phyloP scores from a whole-genome alignment of 164 flowering plant genomes.

The Nymphaea thermarum region DNA sequence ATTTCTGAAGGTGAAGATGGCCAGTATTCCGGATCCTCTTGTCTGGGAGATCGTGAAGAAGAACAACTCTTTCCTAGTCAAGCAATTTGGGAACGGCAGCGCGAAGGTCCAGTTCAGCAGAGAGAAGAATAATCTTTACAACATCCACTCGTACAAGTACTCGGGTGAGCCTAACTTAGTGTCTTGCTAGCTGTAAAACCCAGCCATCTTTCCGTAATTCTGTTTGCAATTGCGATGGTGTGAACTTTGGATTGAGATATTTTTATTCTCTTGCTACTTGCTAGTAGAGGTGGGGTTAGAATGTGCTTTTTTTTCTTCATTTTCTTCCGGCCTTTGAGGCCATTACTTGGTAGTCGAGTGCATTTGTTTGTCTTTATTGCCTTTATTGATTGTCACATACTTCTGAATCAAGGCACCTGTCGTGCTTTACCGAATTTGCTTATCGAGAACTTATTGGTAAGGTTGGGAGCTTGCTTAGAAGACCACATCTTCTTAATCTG shows the following conservation, averaged over 20 bases:
- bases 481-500: too few species aligned
- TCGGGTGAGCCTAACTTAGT: constrained; percentile 37
- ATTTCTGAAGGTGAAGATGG: constrained; percentile 27
- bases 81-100: constrained; percentile 69
- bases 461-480: too few species aligned
- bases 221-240: too few species aligned
- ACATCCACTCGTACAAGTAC: constrained; percentile 66
- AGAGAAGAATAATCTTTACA: constrained; percentile 82
- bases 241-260: too few species aligned
- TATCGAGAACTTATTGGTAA: too few species aligned
- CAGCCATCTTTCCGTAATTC: too few species aligned
- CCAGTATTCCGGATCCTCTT: constrained; percentile 72
- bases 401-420: too few species aligned
- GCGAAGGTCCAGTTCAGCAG: constrained; percentile 62
- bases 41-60: constrained; percentile 95
- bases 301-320: background rate
- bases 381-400: too few species aligned
- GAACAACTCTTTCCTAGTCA: constrained; percentile 75
- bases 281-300: background rate
- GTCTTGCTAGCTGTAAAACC: background rate
- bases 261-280: too few species aligned
- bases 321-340: background rate
- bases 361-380: too few species aligned
- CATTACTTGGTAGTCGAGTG: too few species aligned
- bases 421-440: too few species aligned